Conservation (phyloP, 2,329 filamentous ascomycete species). For the Fusarium piperis region DNA sequence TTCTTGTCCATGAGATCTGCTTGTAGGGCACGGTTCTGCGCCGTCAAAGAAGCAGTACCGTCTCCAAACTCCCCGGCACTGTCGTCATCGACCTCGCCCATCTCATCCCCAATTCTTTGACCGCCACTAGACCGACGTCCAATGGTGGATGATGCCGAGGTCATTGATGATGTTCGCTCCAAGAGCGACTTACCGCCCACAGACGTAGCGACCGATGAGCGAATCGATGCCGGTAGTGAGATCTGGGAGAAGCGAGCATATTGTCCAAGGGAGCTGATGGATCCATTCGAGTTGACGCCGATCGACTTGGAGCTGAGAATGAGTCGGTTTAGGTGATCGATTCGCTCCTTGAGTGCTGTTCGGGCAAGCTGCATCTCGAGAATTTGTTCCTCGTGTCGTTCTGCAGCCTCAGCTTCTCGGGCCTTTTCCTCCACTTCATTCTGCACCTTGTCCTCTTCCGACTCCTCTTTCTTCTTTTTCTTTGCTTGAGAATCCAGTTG, state of each 20-base stretch:
- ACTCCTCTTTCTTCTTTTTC: slow-evolving; percentile 67
- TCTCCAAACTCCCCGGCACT: slow-evolving; percentile 85
- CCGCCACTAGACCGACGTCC: slow-evolving; percentile 61
- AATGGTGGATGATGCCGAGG: slow-evolving; percentile 70
- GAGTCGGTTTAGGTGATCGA: slow-evolving; percentile 93
- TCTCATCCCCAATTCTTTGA: slow-evolving; percentile 55
- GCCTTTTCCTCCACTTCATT: slow-evolving; percentile 77
- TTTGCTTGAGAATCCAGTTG: slow-evolving; percentile 88
- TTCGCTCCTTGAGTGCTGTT: slow-evolving; percentile 95
- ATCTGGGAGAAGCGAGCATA: slow-evolving; percentile 71
- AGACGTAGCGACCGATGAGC: slow-evolving; percentile 77
- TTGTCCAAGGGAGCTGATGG: slow-evolving; percentile 73
- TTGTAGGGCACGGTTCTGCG: slow-evolving; percentile 92
- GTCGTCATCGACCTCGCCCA: slow-evolving; percentile 70
- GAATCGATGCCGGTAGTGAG: slow-evolving; percentile 64
- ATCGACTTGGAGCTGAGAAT: slow-evolving; percentile 96
- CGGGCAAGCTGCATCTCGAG: slow-evolving; percentile 97
- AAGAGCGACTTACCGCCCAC: slow-evolving; percentile 59
- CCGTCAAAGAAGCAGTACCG: slow-evolving; percentile 80
- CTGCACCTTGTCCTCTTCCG: slow-evolving; percentile 68
- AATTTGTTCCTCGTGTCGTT: slow-evolving; percentile 95
- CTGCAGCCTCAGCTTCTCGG: slow-evolving; percentile 81
- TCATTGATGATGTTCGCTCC: slow-evolving; percentile 73
- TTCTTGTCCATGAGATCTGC: slow-evolving; percentile 97
- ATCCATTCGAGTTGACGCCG: slow-evolving; percentile 85